Evolutionary conservation across 2,329 filamentous ascomycete genomes (phyloP).

Genomic region (Colletotrichum sojae): DNA sequence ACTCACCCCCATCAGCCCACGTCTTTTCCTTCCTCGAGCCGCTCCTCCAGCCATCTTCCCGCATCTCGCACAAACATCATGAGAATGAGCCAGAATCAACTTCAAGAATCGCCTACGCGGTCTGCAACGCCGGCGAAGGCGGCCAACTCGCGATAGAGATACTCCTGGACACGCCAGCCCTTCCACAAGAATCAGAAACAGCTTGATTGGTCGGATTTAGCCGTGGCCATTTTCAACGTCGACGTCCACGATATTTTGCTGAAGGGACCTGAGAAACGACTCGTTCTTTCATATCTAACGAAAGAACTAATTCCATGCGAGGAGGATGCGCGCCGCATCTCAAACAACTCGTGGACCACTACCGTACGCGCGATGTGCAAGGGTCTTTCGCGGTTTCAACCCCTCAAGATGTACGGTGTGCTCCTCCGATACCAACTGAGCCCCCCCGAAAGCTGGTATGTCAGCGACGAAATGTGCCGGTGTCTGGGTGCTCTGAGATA

Average conservation of each 20-base stretch:
- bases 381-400: neutral
- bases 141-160: neutral
- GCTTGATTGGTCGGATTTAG: neutral
- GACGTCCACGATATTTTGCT: conserved; percentile 1
- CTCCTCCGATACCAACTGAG: neutral
- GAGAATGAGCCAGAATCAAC: too few species aligned
- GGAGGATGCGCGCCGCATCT: neutral
- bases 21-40: too few species aligned
- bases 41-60: too few species aligned
- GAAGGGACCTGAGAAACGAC: neutral
- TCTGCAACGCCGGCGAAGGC: too few species aligned
- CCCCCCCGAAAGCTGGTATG: neutral
- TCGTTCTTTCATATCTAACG: neutral
- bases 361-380: too few species aligned
- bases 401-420: neutral
- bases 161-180: neutral
- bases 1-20: too few species aligned
- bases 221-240: conserved; percentile 6
- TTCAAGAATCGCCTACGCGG: too few species aligned
- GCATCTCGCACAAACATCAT: too few species aligned
- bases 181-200: conserved; percentile 1
- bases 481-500: neutral
- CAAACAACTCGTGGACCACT: neutral
- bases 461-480: neutral
- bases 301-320: neutral